Evolutionary conservation across 2,329 filamentous ascomycete genomes (phyloP).

Genomic region (Pseudogymnoascus sp.): DNA sequence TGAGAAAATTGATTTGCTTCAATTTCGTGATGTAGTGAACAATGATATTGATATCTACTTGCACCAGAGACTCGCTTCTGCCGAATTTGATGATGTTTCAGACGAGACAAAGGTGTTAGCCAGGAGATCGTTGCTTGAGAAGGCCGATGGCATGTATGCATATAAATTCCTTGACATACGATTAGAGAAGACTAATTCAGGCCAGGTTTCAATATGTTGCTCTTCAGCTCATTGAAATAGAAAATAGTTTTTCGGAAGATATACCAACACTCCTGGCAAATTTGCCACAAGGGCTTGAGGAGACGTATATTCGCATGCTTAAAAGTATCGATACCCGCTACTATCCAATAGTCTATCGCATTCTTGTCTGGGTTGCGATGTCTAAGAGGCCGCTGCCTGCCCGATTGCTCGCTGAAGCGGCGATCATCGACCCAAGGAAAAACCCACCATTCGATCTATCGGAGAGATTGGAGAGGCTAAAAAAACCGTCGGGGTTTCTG

Average conservation of each 20-base stretch:
- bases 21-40: background rate
- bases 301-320: background rate
- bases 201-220: background rate
- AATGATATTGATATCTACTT: background rate
- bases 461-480: background rate
- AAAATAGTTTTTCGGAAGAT: background rate
- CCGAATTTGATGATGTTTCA: background rate
- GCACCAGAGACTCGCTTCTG: background rate
- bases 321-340: background rate
- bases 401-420: background rate
- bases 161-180: background rate
- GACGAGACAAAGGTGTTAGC: background rate
- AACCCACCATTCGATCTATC: background rate
- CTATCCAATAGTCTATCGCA: background rate
- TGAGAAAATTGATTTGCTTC: background rate
- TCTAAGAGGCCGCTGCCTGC: background rate
- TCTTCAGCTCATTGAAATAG: background rate
- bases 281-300: background rate
- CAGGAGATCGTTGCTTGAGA: background rate
- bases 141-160: constrained; percentile 12
- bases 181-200: background rate
- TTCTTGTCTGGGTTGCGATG: background rate
- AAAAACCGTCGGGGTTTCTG: background rate
- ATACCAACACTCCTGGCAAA: background rate
- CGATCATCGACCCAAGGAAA: background rate